Conservation (phyloP, 305 asterid genomes). For the Ilex paraguariensis region DNA sequence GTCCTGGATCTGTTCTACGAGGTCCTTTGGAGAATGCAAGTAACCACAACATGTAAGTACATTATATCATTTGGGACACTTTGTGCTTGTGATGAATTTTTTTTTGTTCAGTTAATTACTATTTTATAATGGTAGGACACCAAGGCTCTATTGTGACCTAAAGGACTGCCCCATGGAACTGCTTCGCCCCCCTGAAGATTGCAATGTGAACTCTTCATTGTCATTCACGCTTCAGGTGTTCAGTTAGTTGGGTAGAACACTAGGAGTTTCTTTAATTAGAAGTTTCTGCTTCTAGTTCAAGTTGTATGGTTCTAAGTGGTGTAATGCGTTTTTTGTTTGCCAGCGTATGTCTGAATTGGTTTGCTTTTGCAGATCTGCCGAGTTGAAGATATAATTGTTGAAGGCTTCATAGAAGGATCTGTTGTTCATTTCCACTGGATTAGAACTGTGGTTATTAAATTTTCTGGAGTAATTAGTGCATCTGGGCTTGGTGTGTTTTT, state of each 20-base stretch:
- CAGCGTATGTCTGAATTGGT: neutral
- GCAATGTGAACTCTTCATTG: constrained; percentile 79
- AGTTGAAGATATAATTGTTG: constrained; percentile 66
- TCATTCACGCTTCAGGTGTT: constrained; percentile 90
- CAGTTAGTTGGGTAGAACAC: constrained; percentile 30
- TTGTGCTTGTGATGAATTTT: constrained; percentile 10
- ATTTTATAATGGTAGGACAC: constrained; percentile 35
- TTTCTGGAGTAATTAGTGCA: constrained; percentile 71
- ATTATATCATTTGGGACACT: constrained; percentile 2
- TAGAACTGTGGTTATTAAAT: constrained; percentile 52
- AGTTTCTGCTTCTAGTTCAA: constrained; percentile 27
- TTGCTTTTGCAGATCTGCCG: constrained; percentile 69
- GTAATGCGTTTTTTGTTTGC: neutral
- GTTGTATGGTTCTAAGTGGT: constrained; percentile 10
- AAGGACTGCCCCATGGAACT: constrained; percentile 63
- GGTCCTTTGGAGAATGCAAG: constrained; percentile 67
- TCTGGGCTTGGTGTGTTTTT: constrained; percentile 66
- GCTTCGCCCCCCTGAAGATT: constrained; percentile 86
- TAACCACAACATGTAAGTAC: constrained; percentile 48
- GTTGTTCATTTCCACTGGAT: constrained; percentile 82
- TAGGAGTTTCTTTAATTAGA: constrained; percentile 33
- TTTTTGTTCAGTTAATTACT: constrained; percentile 6
- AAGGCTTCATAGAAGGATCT: constrained; percentile 77
- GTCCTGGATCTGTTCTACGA: constrained; percentile 74
- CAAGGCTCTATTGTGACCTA: constrained; percentile 49